Evolutionary conservation across 331 rosid genomes (phyloP).

Genomic region (Spiraea crenata): DNA sequence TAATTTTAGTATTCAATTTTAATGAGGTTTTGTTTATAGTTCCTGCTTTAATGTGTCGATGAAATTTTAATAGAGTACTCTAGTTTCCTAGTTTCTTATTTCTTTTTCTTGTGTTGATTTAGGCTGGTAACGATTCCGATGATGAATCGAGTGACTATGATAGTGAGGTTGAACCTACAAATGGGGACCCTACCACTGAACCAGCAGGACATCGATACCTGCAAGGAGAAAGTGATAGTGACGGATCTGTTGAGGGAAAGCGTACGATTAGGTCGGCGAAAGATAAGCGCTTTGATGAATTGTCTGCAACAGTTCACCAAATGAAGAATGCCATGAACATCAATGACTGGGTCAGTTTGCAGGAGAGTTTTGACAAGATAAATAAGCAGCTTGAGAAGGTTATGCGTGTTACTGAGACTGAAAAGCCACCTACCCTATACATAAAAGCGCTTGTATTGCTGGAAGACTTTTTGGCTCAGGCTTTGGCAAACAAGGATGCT

Average conservation of each 20-base stretch:
- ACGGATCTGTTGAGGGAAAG: constrained; percentile 63
- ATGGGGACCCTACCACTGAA: constrained; percentile 37
- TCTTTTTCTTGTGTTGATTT: constrained; percentile 6
- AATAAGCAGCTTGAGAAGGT: constrained; percentile 97
- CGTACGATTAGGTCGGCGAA: constrained; percentile 76
- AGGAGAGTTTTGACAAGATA: constrained; percentile 89
- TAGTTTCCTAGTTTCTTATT: not conserved
- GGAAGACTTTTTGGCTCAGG: constrained; percentile 80
- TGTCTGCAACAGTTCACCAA: constrained; percentile 81
- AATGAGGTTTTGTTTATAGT: not conserved
- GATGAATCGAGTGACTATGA: constrained; percentile 67
- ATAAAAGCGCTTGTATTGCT: constrained; percentile 85
- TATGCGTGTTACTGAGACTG: constrained; percentile 86
- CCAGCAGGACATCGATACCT: constrained; percentile 42
- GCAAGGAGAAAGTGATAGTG: constrained; percentile 56
- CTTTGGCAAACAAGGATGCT: constrained; percentile 92
- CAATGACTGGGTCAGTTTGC: constrained; percentile 96
- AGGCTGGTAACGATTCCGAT: constrained; percentile 78
- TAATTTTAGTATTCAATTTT: not conserved
- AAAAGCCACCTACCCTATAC: constrained; percentile 67
- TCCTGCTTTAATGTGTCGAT: not conserved
- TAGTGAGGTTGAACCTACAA: constrained; percentile 39
- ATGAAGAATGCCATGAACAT: constrained; percentile 97
- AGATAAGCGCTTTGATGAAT: constrained; percentile 89
- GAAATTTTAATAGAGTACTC: not conserved